phyloP scores from a whole-genome alignment of 768 basidiomycete species.

The Coprinellus aureogranulatus region DNA sequence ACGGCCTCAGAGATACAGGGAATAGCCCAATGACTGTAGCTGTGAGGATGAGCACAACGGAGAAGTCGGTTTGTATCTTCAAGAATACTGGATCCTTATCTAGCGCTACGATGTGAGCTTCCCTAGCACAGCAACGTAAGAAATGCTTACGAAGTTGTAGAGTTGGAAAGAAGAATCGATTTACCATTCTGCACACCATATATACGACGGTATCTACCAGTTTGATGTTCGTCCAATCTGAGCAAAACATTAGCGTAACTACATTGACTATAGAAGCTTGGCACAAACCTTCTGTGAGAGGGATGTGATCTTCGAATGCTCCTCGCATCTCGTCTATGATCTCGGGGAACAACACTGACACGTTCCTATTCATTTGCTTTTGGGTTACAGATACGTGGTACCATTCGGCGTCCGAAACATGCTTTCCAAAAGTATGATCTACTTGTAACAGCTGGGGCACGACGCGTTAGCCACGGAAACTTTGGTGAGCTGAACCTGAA shows the following conservation, averaged over 20 bases:
- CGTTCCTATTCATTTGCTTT: constrained; percentile 32
- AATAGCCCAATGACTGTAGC: constrained; percentile 21
- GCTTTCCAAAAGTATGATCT: too few relatives aligned
- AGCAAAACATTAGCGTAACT: background rate
- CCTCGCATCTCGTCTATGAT: constrained; percentile 46
- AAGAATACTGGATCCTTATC: constrained; percentile 39
- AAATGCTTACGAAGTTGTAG: constrained; percentile 27
- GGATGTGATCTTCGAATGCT: constrained; percentile 41
- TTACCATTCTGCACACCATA: constrained; percentile 37
- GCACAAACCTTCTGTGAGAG: constrained; percentile 10
- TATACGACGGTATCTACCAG: constrained; percentile 21
- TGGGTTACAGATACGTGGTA: constrained; percentile 38
- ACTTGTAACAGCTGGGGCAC: too few relatives aligned
- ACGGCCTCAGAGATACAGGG: constrained; percentile 33
- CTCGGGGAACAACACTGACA: constrained; percentile 31
- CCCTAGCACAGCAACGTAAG: too few relatives aligned
- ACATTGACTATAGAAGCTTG: background rate
- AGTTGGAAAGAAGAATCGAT: constrained; percentile 42
- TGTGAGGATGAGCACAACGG: constrained; percentile 24
- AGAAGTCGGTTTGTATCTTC: constrained; percentile 24
- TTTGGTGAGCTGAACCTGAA: background rate
- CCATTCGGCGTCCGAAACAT: background rate
- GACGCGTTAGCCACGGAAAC: background rate
- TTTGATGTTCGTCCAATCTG: constrained; percentile 37
- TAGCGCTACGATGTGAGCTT: constrained; percentile 16